Base-by-base conservation (phyloP, 2,329 filamentous ascomycete species). In the Juglanconis oblonga region DNA sequence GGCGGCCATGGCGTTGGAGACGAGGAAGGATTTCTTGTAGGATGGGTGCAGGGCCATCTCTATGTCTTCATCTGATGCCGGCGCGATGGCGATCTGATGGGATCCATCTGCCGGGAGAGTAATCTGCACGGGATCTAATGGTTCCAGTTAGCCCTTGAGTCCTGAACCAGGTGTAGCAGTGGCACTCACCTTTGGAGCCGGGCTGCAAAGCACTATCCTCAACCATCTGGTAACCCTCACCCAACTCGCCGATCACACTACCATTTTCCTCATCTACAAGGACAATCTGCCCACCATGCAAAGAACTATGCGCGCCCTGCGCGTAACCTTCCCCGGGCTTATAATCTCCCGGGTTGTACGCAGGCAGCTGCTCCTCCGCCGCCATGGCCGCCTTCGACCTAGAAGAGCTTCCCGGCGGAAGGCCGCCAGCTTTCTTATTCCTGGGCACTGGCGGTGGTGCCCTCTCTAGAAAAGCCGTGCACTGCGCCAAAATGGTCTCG, bases 401-500 rank as follows among this genome's bases (percentile, higher is more conserved):
- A 14, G 69, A 62, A 57, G 57, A 44, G 55, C 51, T 53, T 14
- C n/a, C 40, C 24, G 49, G 53, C 1, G 45, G 32, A 33, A 48
- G 32, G 57, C 50, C 24, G 50, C 53, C 48, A 44, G 59, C 56
- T 55, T 69, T 68, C 51, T 67, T 63, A 29, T 56, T 72, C 67
- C 76, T 70, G 63, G 71, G 67, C 56, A 67, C 62, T 9, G 84
- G 87, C 6, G 90, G 86, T 45, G 87, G 81, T 9, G 91, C 88
- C 49, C 92, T 87, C 74, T 98, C 94, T 4, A 97, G 84, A 73
- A 99, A 98, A 2, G 94, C 91, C 2, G 94, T 98, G 75, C 94
- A 98, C 76, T 98, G 92, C n/a, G 94, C 94, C 54, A 98, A 82
- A 65, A 98, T 98, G 3, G 94, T 97, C 79, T 98, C 94, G 70